A percentile compares a stretch with the other conserved stretches of the same genome.
Conservation (phyloP, 768 basidiomycete species). For the Mycena sanguinolenta region DNA sequence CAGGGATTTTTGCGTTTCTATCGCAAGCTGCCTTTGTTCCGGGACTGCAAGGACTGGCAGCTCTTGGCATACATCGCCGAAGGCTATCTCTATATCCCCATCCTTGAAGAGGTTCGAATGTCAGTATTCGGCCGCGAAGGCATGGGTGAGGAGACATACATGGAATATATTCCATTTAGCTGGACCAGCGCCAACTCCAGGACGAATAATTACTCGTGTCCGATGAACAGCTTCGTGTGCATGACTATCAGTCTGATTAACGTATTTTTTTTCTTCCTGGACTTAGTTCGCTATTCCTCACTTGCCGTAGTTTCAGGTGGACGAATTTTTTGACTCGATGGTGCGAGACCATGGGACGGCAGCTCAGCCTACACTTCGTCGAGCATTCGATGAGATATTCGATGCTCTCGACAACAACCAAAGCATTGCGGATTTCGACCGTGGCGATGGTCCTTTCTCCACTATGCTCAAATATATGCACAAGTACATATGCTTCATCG, state of each 20-base stretch:
- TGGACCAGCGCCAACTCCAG: constrained; percentile 1
- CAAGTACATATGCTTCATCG: constrained; percentile 4
- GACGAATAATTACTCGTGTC: background rate
- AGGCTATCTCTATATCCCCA: background rate
- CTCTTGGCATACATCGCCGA: background rate
- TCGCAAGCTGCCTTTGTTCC: background rate
- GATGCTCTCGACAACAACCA: background rate
- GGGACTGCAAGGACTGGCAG: constrained; percentile 1
- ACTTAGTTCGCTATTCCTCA: background rate
- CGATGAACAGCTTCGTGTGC: background rate
- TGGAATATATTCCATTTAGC: background rate
- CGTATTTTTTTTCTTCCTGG: background rate
- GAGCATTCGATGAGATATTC: background rate
- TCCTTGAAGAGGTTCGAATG: background rate
- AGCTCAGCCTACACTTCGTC: background rate
- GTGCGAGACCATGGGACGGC: background rate
- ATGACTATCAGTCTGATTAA: background rate
- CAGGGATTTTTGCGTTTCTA: background rate
- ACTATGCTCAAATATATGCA: background rate
- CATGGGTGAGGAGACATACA: background rate
- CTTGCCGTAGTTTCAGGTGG: background rate
- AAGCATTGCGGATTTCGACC: background rate
- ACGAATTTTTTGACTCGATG: constrained; percentile 2
- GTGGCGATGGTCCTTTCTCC: background rate
- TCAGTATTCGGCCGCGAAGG: background rate